Base-by-base conservation (phyloP, 495 filamentous ascomycete genomes). In the Penicillium tannophilum region DNA sequence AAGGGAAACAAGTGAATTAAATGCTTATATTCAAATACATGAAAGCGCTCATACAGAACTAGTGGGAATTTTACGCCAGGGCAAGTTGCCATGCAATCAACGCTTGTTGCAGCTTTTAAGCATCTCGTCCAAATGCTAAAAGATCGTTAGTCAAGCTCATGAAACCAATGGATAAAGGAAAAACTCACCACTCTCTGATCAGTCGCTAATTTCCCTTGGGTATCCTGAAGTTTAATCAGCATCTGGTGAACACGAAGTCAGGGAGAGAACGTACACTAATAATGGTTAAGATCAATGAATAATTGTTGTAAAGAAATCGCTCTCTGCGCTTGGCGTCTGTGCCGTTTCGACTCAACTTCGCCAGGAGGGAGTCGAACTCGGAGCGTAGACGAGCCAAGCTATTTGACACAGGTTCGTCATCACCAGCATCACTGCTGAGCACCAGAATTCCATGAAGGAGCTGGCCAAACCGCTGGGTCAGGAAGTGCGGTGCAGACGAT, bases 271-370 rank as follows among this genome's bases (percentile, higher is more conserved):
- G 33, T 75, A 84, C 82, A 63, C 88, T 88, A 60, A 98, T 88
- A 59, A 98, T 96, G 9, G 95, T 96, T 73, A 91, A 72, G 10
- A 98, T 84, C 65, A 98, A 79, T 49, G 88, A 90, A 75, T 96
- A 98, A 69, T 98, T 98, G 71, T 97, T 98, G 65, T 85, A 90
- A 62, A 98, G 74, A 63, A 98, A 97, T 58, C 95, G 78, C 68
- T 93, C 90, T 64, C 90, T 76, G 75, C 92, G 93, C 65, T 90
- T 83, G 55, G 82, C 76, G 61, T 95, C 91, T 2, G 84, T 86
- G 56, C 92, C 86, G 7, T 79, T 82, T 20, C 86, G 81, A 63
- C 85, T 85, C 56, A 87, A 62, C 65, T 87, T 90, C 11, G 83
- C 83, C 59, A 97, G 65, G 54, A 93, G 92, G 3, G 79, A 79